Base-by-base conservation (phyloP, 163 green algal species). In the Chloromonas sp. region DNA sequence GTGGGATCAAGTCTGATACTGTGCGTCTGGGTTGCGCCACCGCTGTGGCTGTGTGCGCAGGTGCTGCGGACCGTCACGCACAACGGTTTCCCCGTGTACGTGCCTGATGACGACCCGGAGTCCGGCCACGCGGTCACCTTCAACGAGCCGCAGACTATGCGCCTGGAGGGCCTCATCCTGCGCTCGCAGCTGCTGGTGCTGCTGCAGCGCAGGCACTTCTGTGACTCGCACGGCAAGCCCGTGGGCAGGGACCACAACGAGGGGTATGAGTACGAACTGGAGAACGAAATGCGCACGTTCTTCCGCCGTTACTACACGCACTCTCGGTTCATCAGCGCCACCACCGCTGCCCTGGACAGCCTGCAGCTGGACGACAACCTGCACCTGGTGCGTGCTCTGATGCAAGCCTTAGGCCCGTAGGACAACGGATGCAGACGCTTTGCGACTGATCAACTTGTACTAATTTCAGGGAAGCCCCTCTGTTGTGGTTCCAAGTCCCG, bases 31-130 rank as follows among this genome's bases (percentile, higher is more conserved):
- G 5, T 8, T 11, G 66, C 66, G 11, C 66, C 66, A 76, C 66
- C 11, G 66, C 66, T 76, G 66, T 76, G 66, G 77, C 8, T 36
- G 36, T 36, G 36, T 36, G 36, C 36, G 36, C 81, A 84, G 81
- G 58, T 84, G 61, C 89, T 98, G 85, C 81, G 85, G 14, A 81
- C 71, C 84, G 95, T 88, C 58, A 93, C 83, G 0, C 96, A 98
- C 92, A 98, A 97, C 88, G 95, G 95, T 77, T 98, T 98, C 88
- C 96, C 96, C 0, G 92, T 98, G 15, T 90, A 93, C 15, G 85
- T 81, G 60, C 59, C 36, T 8, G 87, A 88, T n/a, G 85, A 84
- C 15, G 80, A 85, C 79, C 58, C 81, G 0, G 81, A 84, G 0
- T 70, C 83, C 0, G 86, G 36, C 36, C 36, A 36, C 36, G 36